Evolutionary conservation across 257 asterid genomes (phyloP), one percentile per base, ranked within the genome.

Genomic region (Solanum habrochaites): DNA sequence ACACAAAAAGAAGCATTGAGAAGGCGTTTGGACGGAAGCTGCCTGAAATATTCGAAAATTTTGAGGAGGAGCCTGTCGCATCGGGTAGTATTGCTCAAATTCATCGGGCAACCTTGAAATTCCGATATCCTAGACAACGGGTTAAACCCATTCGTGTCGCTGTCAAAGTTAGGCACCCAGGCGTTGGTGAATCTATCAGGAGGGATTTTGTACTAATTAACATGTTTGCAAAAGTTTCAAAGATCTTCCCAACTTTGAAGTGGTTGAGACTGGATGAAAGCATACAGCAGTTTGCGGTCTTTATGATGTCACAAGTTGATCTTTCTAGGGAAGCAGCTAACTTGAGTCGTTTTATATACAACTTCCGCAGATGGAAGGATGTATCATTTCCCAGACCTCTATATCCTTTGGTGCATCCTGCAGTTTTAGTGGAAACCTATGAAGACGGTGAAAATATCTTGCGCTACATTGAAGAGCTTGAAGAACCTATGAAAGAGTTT

Each of bases 301-400:
- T 94, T 93, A 94, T 96, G 98, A 91, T 94, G 96, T 92, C 98
- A 71, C 98, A 94, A 94, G 98, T 96, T 85, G 98, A 94, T 92
- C 97, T 96, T 86, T 94, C 98, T 4, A 91, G 98, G 89, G 99
- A 96, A 91, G 99, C 99, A 83, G 99, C 99, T 83, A 94, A 95
- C 86, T 90, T 94, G 91, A 96, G 94, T 87, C 94, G 99, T 42
- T 95, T 96, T 88, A 94, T 91, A 87, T 96, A 93, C 90, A 96
- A 96, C 87, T 96, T 96, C 87, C 95, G 98, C 83, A 89, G 88
- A 85, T 94, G 94, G 92, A 96, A 95, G 91, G 95, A 94, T 75
- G 99, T 95, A 60, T 94, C 99, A 29, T 96, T 96, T 86, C 99
- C 99, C 40, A 95, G 91, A 90, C 98, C 99, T 87, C 85, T 96